A percentile compares a stretch with the other conserved stretches of the same genome.
Evolutionary conservation across 1,284 basidiomycete species (phyloP).

Genomic region (Sporisorium graminicola): DNA sequence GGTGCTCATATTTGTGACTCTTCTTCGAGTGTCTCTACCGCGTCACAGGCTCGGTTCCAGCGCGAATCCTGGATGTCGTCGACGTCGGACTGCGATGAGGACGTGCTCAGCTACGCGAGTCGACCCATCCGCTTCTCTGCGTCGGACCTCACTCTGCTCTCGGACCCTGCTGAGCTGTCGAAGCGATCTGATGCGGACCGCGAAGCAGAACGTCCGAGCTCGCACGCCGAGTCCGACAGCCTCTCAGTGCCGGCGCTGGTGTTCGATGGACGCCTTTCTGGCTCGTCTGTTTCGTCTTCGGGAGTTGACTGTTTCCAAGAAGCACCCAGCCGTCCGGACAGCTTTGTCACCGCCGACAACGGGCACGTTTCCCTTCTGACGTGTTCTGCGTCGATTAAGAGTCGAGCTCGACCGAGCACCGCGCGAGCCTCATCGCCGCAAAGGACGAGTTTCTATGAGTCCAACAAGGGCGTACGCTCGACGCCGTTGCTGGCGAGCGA

Average conservation of each 20-base stretch:
- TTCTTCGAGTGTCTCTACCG: neutral
- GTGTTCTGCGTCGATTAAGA: neutral
- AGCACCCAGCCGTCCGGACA: conserved; percentile 19
- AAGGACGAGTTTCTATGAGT: conserved; percentile 14
- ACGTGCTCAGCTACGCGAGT: conserved; percentile 3
- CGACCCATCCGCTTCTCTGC: conserved; percentile 35
- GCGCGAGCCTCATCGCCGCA: conserved; percentile 4
- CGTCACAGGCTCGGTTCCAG: conserved; percentile 16
- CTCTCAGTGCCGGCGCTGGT: conserved; percentile 18
- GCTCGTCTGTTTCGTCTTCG: conserved; percentile 23
- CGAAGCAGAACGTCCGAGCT: conserved; percentile 14
- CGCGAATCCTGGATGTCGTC: conserved; percentile 39
- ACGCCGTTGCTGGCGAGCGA: conserved; percentile 20
- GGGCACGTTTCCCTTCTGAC: conserved; percentile 5
- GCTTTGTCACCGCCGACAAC: conserved; percentile 19
- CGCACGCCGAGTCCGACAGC: conserved; percentile 14
- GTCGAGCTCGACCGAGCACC: conserved; percentile 19
- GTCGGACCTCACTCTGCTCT: conserved; percentile 22
- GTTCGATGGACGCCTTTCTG: conserved; percentile 28
- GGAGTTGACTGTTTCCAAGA: conserved; percentile 9
- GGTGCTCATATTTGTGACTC: neutral
- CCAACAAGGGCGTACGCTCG: conserved; percentile 17
- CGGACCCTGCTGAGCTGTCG: conserved; percentile 12
- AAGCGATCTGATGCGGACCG: conserved; percentile 12
- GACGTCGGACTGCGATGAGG: conserved; percentile 9